Evolutionary conservation across 768 basidiomycete genomes (phyloP), one percentile per base, ranked within the genome.

Genomic region (Tulasnella calospora): DNA sequence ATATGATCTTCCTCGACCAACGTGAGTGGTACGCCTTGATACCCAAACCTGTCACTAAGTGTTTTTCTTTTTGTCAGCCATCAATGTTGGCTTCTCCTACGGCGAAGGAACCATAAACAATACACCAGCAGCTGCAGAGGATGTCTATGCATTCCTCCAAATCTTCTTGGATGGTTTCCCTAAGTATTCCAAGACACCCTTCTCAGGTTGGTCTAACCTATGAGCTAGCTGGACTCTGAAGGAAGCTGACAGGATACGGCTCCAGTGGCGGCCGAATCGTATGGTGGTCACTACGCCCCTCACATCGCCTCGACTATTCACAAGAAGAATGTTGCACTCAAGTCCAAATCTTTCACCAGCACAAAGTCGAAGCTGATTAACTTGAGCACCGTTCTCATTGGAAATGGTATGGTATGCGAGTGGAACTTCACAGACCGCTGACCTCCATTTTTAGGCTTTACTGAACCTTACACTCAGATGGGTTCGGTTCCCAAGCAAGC

Each of bases 61-160:
- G n/a, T 17, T 8, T 71, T 44, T 6, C 35, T 40, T 10, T 55
- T 12, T 80, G 46, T 79, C 55, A 85, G 82, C 96, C 96, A 89
- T 96, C 81, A 90, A 92, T 78, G 96, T 98, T 46, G 96, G 97
- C 40, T 97, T 88, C 85, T 96, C 94, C 0, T 98, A 96, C 83
- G 88, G 90, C 17, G 91, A 92, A 47, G 91, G 90, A 46, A 88
- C 87, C 1, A 93, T 98, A 73, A 88, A 90, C 84, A 94, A 89
- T 70, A 93, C 91, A 75, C 94, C 94, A 5, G 90, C 91, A 27
- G 95, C 95, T 2, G 97, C 94, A n/a, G 89, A 93, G 84, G 97
- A 98, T 79, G 95, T 99, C 17, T 92, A 93, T 83, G 91, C 91
- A 3, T 94, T 94, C 87, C 86, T 94, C 70, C 88, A 94, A 81